phyloP scores from a whole-genome alignment of 495 filamentous ascomycete species.

The Daldinia concentrica region DNA sequence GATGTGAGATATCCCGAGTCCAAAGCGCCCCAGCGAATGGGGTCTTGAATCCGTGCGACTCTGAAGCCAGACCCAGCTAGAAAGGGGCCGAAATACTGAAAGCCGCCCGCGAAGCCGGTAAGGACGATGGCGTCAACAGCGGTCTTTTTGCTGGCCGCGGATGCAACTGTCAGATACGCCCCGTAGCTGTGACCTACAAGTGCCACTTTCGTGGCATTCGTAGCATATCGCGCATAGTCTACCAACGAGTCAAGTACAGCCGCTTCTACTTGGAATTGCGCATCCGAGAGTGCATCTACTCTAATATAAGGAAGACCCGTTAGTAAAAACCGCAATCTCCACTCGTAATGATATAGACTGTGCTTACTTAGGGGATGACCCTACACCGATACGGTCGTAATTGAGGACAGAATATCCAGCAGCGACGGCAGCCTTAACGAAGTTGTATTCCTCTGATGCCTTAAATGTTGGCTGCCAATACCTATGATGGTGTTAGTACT shows the following conservation, averaged over 20 bases:
- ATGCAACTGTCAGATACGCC: slow-evolving; percentile 40
- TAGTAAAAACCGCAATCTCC: background rate
- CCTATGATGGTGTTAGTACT: slow-evolving; percentile 17
- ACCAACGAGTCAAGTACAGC: slow-evolving; percentile 42
- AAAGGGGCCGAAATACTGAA: slow-evolving; percentile 40
- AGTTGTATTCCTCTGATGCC: slow-evolving; percentile 61
- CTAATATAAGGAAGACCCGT: background rate
- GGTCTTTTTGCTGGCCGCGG: slow-evolving; percentile 26
- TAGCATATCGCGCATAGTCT: slow-evolving; percentile 33
- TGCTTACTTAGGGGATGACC: slow-evolving; percentile 59
- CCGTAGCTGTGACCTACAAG: slow-evolving; percentile 49
- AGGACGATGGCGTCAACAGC: slow-evolving; percentile 40
- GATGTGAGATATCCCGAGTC: slow-evolving; percentile 38
- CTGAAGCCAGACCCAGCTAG: slow-evolving; percentile 39
- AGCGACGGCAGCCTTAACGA: slow-evolving; percentile 62
- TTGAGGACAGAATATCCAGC: slow-evolving; percentile 62
- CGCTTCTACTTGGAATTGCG: slow-evolving; percentile 44
- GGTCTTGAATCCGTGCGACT: slow-evolving; percentile 31
- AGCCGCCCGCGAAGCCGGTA: slow-evolving; percentile 41
- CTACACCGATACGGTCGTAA: slow-evolving; percentile 68
- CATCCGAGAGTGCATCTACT: slow-evolving; percentile 34
- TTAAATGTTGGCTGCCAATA: slow-evolving; percentile 37
- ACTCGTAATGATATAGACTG: too few species aligned
- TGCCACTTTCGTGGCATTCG: slow-evolving; percentile 38
- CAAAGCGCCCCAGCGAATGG: slow-evolving; percentile 35